These are phyloP conservation scores for Pichia sp. DNA, from an alignment of 1,139 yeast genomes.

Conservation along the genomic window DNA sequence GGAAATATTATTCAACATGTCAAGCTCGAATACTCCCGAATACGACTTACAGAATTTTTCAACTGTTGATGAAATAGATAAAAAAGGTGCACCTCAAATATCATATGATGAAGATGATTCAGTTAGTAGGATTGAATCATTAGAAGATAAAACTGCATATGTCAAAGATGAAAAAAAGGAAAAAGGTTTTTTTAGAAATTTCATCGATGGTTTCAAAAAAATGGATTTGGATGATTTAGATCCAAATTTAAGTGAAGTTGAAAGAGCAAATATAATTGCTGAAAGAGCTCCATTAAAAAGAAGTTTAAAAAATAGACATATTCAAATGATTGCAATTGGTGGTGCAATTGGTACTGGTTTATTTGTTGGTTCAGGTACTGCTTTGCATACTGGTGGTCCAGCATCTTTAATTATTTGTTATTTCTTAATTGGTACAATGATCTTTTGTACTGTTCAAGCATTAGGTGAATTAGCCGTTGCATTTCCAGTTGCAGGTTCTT, in stretches of 20 bases:
- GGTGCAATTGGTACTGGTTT: conserved; percentile 71
- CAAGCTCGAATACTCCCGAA: neutral
- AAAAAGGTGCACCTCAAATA: neutral
- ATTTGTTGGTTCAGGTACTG: conserved; percentile 55
- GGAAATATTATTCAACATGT: no score
- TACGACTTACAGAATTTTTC: conserved; percentile 1
- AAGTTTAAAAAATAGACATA: conserved; percentile 52
- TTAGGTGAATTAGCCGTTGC: conserved; percentile 60
- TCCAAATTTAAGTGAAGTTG: conserved; percentile 28
- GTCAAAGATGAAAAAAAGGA: conserved; percentile 14
- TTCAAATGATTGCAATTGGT: conserved; percentile 81
- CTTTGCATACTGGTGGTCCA: conserved; percentile 59
- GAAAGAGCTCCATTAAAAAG: conserved; percentile 59
- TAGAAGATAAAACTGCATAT: conserved; percentile 3
- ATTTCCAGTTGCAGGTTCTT: conserved; percentile 62
- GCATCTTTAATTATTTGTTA: conserved; percentile 52
- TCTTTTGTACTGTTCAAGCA: conserved; percentile 62
- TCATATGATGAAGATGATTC: neutral
- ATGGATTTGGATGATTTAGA: conserved; percentile 16
- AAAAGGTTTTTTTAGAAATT: conserved; percentile 10
- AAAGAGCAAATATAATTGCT: conserved; percentile 56
- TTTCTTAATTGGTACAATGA: conserved; percentile 36
- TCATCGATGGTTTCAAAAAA: conserved; percentile 16
- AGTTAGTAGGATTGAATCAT: neutral
- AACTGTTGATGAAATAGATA: neutral